phyloP scores from a whole-genome alignment of 257 asterid genomes.

The Solanum etuberosum region DNA sequence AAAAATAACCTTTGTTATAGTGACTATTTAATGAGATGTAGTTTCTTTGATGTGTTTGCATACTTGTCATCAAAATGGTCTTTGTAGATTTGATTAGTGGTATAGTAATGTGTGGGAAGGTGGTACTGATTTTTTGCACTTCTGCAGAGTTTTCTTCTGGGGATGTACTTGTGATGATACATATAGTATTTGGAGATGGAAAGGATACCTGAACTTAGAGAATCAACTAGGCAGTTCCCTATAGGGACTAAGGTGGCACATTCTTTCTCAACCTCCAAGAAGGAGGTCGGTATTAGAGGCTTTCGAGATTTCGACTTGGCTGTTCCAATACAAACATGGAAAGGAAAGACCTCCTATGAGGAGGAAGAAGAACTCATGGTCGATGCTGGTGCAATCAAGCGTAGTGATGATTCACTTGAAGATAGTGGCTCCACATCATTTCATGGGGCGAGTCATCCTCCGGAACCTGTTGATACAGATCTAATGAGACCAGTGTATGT shows the following conservation, averaged over 20 bases:
- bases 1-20: neutral
- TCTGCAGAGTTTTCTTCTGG: constrained; percentile 1
- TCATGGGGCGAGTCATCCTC: constrained; percentile 80
- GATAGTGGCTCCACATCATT: constrained; percentile 58
- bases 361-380: constrained; percentile 40
- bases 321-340: constrained; percentile 33
- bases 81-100: neutral
- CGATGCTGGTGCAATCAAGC: constrained; percentile 22
- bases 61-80: neutral
- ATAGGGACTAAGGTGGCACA: constrained; percentile 15
- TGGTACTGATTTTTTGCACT: neutral
- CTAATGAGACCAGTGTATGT: constrained; percentile 66
- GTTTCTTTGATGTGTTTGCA: neutral
- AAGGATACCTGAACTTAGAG: constrained; percentile 40
- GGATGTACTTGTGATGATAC: constrained; percentile 42
- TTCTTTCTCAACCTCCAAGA: constrained; percentile 20
- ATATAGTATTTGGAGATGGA: constrained; percentile 37
- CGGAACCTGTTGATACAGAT: constrained; percentile 60
- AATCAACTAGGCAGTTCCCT: constrained; percentile 36
- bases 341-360: constrained; percentile 36
- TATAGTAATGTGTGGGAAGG: neutral
- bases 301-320: constrained; percentile 25
- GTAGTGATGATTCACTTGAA: constrained; percentile 42
- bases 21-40: neutral
- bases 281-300: constrained; percentile 24